Percentiles rank a stretch among this genome's conserved stretches.
Conservation (phyloP, 2,329 filamentous ascomycete species). For the Lachnellula subtilissima region DNA sequence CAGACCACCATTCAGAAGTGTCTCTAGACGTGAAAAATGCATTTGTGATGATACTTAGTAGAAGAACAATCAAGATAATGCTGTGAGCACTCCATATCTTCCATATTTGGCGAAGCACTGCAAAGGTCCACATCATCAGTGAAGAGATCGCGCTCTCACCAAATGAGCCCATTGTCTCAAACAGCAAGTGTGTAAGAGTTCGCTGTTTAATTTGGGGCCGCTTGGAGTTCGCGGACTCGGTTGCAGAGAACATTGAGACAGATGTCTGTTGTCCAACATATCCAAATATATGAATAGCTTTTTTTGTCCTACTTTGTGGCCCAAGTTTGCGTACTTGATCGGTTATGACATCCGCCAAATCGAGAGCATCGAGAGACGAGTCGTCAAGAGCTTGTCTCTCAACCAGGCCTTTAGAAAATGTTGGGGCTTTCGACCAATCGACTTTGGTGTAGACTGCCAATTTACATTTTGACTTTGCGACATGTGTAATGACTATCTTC, state of each 20-base stretch:
- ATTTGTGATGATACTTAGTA: constrained; percentile 67
- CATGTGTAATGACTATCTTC: constrained; percentile 90
- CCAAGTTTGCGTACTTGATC: constrained; percentile 74
- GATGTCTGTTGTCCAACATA: constrained; percentile 65
- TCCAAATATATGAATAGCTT: constrained; percentile 75
- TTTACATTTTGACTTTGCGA: constrained; percentile 88
- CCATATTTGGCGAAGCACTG: constrained; percentile 59
- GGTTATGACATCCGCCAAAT: constrained; percentile 69
- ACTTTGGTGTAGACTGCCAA: constrained; percentile 82
- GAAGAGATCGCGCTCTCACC: constrained; percentile 70
- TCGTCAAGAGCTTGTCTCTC: constrained; percentile 72
- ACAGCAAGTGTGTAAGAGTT: constrained; percentile 63
- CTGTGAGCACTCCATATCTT: constrained; percentile 68
- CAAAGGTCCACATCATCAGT: constrained; percentile 72
- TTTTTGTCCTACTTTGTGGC: constrained; percentile 67
- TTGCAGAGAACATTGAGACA: constrained; percentile 52
- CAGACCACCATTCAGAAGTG: constrained; percentile 75
- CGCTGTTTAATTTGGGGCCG: constrained; percentile 55
- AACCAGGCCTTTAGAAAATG: constrained; percentile 56
- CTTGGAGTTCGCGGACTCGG: constrained; percentile 39
- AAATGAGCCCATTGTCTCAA: constrained; percentile 69
- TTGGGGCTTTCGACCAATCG: constrained; percentile 72
- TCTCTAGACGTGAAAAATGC: constrained; percentile 69
- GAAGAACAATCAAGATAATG: constrained; percentile 65
- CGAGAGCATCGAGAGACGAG: constrained; percentile 64